A percentile compares a stretch with the other conserved stretches of the same genome.
Conservation (phyloP, 2,329 filamentous ascomycete species). For the Fusarium robinianum region DNA sequence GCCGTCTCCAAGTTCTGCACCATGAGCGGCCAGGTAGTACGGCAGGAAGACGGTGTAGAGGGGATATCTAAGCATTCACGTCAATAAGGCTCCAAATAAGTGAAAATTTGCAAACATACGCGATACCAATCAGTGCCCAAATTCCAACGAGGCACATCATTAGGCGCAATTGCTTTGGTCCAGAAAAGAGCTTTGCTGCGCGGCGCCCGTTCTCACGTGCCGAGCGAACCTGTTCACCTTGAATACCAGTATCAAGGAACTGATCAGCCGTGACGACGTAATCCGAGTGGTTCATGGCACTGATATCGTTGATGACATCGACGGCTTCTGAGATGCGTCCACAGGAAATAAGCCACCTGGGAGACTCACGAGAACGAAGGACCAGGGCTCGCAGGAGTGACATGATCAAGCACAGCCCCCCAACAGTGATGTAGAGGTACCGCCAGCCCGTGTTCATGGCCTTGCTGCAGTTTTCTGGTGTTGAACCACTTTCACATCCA, state of each 20-base stretch:
- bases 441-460: conserved; percentile 50
- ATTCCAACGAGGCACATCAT: conserved; percentile 39
- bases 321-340: conserved; percentile 50
- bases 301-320: conserved; percentile 50
- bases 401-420: conserved; percentile 45
- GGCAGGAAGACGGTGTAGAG: conserved; percentile 52
- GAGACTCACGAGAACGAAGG: conserved; percentile 48
- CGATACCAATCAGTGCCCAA: conserved; percentile 50
- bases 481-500: conserved; percentile 23
- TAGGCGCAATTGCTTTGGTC: conserved; percentile 5
- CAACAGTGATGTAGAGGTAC: conserved; percentile 47
- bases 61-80: conserved; percentile 40
- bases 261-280: conserved; percentile 1
- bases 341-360: conserved; percentile 46
- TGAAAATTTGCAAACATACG: conserved; percentile 13
- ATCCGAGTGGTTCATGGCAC: conserved; percentile 31
- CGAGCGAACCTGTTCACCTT: not conserved
- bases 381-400: conserved; percentile 46
- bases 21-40: conserved; percentile 48
- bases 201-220: conserved; percentile 3
- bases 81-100: not conserved
- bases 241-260: not conserved
- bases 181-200: conserved; percentile 6
- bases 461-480: conserved; percentile 40
- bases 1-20: conserved; percentile 30